A percentile compares a stretch with the other conserved stretches of the same genome.
Conservation (phyloP, 805 yeast species). For the Metschnikowia reukaufii region DNA sequence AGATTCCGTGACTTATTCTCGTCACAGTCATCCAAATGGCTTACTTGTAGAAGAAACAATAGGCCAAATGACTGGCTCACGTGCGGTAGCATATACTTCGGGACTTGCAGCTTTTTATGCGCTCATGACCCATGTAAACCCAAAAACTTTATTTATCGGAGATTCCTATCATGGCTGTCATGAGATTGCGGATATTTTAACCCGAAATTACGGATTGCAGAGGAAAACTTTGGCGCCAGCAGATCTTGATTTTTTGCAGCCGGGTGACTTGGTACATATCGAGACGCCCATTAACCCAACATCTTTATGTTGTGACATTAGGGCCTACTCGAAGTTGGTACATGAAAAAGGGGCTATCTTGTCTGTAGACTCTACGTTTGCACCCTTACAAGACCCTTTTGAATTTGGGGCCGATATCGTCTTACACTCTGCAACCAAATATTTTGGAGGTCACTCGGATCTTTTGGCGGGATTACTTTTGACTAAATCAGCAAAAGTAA, state of each 20-base stretch:
- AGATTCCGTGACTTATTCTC: slow-evolving; percentile 50
- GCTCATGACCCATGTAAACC: slow-evolving; percentile 65
- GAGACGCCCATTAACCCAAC: slow-evolving; percentile 93
- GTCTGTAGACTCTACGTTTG: slow-evolving; percentile 83
- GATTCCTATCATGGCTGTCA: slow-evolving; percentile 85
- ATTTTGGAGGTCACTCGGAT: slow-evolving; percentile 93
- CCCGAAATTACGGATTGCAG: slow-evolving; percentile 59
- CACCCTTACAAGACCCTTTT: slow-evolving; percentile 83
- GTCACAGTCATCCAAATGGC: slow-evolving; percentile 73
- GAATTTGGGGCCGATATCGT: slow-evolving; percentile 81
- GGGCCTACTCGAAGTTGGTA: slow-evolving; percentile 63
- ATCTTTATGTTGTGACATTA: slow-evolving; percentile 64
- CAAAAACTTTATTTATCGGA: slow-evolving; percentile 74
- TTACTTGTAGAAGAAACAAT: slow-evolving; percentile 66
- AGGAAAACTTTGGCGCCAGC: slow-evolving; percentile 34
- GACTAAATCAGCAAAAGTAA: slow-evolving; percentile 52
- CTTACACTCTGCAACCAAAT: slow-evolving; percentile 90
- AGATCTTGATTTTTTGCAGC: slow-evolving; percentile 46
- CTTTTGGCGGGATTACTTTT: slow-evolving; percentile 77
- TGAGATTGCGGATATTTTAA: slow-evolving; percentile 62
- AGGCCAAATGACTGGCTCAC: slow-evolving; percentile 58
- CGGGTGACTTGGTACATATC: slow-evolving; percentile 78
- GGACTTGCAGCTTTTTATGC: slow-evolving; percentile 85
- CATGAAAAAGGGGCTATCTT: slow-evolving; percentile 75
- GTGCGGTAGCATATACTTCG: slow-evolving; percentile 68